A percentile compares a stretch with the other conserved stretches of the same genome.
These are phyloP conservation scores for Phialemonium atrogriseum DNA, from an alignment of 2,329 filamentous ascomycete species.

Conservation along the genomic window DNA sequence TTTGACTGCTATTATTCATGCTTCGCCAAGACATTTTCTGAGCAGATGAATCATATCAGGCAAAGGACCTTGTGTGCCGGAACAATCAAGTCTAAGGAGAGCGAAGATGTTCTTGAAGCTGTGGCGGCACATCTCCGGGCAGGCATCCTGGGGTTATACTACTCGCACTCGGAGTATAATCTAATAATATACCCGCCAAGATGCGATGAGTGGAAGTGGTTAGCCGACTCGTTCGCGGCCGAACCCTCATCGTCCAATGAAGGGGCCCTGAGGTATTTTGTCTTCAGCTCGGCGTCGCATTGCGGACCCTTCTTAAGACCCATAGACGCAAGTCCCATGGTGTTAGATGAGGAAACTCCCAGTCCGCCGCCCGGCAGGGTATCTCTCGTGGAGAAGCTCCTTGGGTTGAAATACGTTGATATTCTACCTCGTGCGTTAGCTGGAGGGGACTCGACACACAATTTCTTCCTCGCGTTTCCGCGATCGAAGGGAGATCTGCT, in stretches of 20 bases:
- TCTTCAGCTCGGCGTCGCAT: constrained; percentile 24
- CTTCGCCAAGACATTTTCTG: constrained; percentile 15
- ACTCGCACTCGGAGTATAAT: constrained; percentile 20
- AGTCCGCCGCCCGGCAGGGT: too few relatives aligned
- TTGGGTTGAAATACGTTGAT: constrained; percentile 20
- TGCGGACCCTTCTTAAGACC: constrained; percentile 8
- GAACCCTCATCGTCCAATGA: constrained; percentile 7
- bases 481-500: constrained; percentile 22
- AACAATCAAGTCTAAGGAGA: constrained; percentile 8
- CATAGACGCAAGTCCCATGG: too few relatives aligned
- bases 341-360: too few relatives aligned
- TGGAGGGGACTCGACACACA: constrained; percentile 11
- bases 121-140: constrained; percentile 25
- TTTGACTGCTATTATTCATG: constrained; percentile 21
- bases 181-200: constrained; percentile 30
- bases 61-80: constrained; percentile 16
- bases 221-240: constrained; percentile 9
- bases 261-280: constrained; percentile 23
- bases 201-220: constrained; percentile 24
- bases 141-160: constrained; percentile 27
- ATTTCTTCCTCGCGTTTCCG: constrained; percentile 44
- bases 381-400: constrained; percentile 17
- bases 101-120: constrained; percentile 13
- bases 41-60: constrained; percentile 9
- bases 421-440: too few relatives aligned